Conservation (phyloP, 2,329 filamentous ascomycete species). For the Fusarium compactum region DNA sequence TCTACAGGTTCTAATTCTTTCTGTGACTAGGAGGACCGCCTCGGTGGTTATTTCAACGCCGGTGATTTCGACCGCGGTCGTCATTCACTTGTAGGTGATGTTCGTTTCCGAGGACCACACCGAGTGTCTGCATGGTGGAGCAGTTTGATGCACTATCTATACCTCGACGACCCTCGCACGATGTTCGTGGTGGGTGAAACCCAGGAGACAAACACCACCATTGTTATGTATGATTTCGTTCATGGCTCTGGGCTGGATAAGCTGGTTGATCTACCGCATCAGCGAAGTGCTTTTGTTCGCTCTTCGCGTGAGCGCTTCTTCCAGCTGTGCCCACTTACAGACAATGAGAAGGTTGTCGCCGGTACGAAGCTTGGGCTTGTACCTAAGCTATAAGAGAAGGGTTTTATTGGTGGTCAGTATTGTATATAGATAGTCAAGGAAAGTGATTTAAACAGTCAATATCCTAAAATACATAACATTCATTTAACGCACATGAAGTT, state of each 20-base stretch:
- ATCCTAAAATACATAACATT: background rate
- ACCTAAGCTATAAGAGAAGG: slow-evolving; percentile 62
- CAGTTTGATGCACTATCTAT: slow-evolving; percentile 72
- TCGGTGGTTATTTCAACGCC: slow-evolving; percentile 67
- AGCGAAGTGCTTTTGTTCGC: slow-evolving; percentile 75
- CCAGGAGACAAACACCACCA: slow-evolving; percentile 75
- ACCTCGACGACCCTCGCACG: slow-evolving; percentile 71
- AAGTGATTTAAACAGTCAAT: background rate
- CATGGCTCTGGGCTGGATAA: slow-evolving; percentile 80
- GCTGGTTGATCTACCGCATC: slow-evolving; percentile 78
- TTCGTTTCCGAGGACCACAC: slow-evolving; percentile 70
- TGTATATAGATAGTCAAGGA: background rate
- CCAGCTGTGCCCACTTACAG: slow-evolving; percentile 71
- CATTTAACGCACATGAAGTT: background rate
- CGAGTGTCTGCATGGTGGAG: slow-evolving; percentile 73
- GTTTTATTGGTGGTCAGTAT: background rate
- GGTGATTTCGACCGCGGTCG: slow-evolving; percentile 69
- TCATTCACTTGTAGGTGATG: slow-evolving; percentile 69
- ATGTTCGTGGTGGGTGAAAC: slow-evolving; percentile 75
- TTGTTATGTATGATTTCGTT: slow-evolving; percentile 79
- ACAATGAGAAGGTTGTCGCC: slow-evolving; percentile 67
- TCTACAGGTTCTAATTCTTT: slow-evolving; percentile 2
- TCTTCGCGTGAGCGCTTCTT: slow-evolving; percentile 77
- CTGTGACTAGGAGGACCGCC: slow-evolving; percentile 61
- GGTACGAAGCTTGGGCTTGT: slow-evolving; percentile 66